Base-by-base conservation (phyloP, 148 eudicot genomes). In the Nepenthes mirabilis region DNA sequence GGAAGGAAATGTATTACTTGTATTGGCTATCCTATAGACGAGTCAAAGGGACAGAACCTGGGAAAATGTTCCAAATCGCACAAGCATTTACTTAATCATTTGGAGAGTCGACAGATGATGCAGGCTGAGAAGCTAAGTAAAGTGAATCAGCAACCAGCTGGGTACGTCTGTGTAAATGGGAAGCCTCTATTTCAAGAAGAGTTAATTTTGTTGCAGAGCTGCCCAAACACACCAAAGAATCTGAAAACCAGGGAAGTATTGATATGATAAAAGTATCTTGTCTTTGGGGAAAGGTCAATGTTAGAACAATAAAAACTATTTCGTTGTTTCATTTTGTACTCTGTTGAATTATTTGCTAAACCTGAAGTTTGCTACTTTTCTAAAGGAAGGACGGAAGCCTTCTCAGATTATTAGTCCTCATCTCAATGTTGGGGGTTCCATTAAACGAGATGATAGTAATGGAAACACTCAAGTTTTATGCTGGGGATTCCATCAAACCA, bases 231-330 rank as follows among this genome's bases (percentile, higher is more conserved):
- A 6, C 97, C 99, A 36, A 93, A 81, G 85, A 84, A 79, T 82
- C 79, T 93, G 56, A 88, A 84, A 23, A 72, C 99, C 99, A 5
- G 97, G 99, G 60, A 80, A 69, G 37, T 93, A 86, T 71, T 93
- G 99, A 97, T 93, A 93, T 63, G 99, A 93, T 79, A 89, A 79
- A 23, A 86, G 99, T 93, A 72, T 93, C 99, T 32, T 96, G 99
- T 70, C 91, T 93, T 70, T 93, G 99, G 99, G 99, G 99, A 84
- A 93, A 89, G 96, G 99, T 93, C 67, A 81, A 58, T 70, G 49
- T n/a, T 34, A 40, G 6, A 49, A 49, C 11, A 11, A 6, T 43
- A 47, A 56, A 9, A 14, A 36, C 14, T 60, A 47, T 23, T 23
- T 49, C 23, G 3, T 49, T 43, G 47, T 48, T 35, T 65, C 32